Evolutionary conservation across 352 stramenopile species (phyloP), one percentile per base, ranked within the genome.

Genomic region (Thalassiosira delicatula): DNA sequence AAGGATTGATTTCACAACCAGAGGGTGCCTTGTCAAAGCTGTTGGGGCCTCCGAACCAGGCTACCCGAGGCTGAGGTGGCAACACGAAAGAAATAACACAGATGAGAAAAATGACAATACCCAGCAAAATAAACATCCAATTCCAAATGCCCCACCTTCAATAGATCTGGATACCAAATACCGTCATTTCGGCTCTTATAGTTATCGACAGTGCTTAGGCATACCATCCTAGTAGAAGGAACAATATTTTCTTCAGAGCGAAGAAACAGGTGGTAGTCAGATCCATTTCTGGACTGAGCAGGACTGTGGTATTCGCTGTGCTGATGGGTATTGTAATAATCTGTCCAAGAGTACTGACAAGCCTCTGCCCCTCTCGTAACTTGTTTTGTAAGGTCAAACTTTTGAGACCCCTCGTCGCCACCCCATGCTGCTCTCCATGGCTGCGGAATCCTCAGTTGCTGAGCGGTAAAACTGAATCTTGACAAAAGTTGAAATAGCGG

Each of bases 321-420:
- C 23, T 87, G 80, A 35, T 87, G 27, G 0, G n/a, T 37, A 57
- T 87, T 87, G 53, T 87, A 87, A 67, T 87, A 77, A 40, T 84
- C 65, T 21, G 23, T 75, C 69, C 71, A 81, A 35, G 80, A 84
- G 37, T 61, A 59, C 37, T 76, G 51, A 51, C 63, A 72, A 65
- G 30, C 75, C 3, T 42, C n/a, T n/a, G 33, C 21, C n/a, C 30
- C 40, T 33, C 37, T 14, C 29, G 33, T 75, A 19, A 84, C 49
- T 70, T 60, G 9, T 17, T 37, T 60, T 68, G 27, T 42, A 46
- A 87, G 66, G 54, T 84, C 49, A 54, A 65, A 33, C 29, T 63
- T 69, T 60, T 76, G 51, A 63, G 37, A 49, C 7, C 68, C 74
- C 23, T 78, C 59, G 7, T 25, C 21, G 29, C 75, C 75, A 56